Evolutionary conservation across 148 eudicot genomes (phyloP), one percentile per base, ranked within the genome.

Genomic region (Fagopyrum homotropicum): DNA sequence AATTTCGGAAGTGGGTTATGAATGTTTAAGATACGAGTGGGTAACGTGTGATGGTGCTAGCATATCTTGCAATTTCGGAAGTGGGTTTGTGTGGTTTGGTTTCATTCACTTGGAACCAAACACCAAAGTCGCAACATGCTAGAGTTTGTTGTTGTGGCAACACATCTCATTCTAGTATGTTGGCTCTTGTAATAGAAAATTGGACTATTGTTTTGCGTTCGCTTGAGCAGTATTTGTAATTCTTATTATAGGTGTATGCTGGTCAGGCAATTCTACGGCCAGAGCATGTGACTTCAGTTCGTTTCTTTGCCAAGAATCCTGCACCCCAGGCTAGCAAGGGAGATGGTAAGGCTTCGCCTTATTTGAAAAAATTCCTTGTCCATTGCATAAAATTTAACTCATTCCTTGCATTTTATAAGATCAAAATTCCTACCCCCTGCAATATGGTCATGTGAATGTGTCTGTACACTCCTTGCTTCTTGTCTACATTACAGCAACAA

Each of bases 281-380:
- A 78, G 90, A 83, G 71, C 75, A 78, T 81, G 82, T 81, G 60
- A 73, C 79, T 75, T 81, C 91, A 63, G 83, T 82, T 46, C 93
- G 97, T 43, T 82, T 80, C 80, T 92, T 84, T 81, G 90, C 97
- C 57, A 89, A 89, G 78, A 90, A 77, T 61, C 90, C 90, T 47
- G 78, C 89, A 83, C 90, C 88, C 45, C 63, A 80, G 51, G 82
- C 82, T 40, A 89, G 86, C 16, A 94, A 94, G 85, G 98, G 97
- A 73, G 98, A 94, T 83, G 97, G 98, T 94, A 60, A 83, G 97
- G 85, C 22, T 17, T 35, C 11, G 1, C 40, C 9, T 8, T 49
- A 40, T 9, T 47, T 75, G 49, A 40, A 26, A 63, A 45, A 1
- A 9, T 64, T 49, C 43, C 43, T 63, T 74, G 22, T 2, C 40